phyloP scores from a whole-genome alignment of 306 rosid species.

The Trifolium fragiferum region DNA sequence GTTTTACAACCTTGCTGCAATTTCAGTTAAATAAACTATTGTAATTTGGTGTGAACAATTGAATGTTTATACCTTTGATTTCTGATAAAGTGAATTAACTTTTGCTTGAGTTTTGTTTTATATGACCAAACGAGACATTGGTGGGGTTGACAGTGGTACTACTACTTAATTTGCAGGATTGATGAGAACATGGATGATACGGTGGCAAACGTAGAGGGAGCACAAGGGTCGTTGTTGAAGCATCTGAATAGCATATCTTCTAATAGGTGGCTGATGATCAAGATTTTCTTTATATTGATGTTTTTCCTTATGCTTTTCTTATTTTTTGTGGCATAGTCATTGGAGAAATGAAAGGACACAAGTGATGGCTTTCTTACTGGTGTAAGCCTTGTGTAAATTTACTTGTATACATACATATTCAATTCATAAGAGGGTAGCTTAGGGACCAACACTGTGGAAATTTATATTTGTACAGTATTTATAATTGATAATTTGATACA shows the following conservation, averaged over 20 bases:
- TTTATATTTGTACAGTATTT: slow-evolving; percentile 42
- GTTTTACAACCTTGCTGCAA: slow-evolving; percentile 19
- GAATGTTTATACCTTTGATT: slow-evolving; percentile 1
- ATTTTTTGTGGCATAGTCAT: slow-evolving; percentile 92
- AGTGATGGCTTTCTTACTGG: slow-evolving; percentile 36
- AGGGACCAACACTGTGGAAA: too few relatives aligned
- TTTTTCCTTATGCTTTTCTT: slow-evolving; percentile 96
- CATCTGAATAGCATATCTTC: slow-evolving; percentile 95
- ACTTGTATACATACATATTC: too few relatives aligned
- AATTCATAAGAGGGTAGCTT: too few relatives aligned
- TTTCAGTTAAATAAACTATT: slow-evolving; percentile 29
- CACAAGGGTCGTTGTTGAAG: slow-evolving; percentile 90
- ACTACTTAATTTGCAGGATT: slow-evolving; percentile 57
- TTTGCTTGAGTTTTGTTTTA: slow-evolving; percentile 27
- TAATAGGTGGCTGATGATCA: slow-evolving; percentile 99
- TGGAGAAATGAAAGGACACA: slow-evolving; percentile 43
- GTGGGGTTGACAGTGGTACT: slow-evolving; percentile 23
- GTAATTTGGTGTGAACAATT: slow-evolving; percentile 29
- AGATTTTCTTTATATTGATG: slow-evolving; percentile 94
- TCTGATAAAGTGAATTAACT: slow-evolving; percentile 24
- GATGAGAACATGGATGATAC: slow-evolving; percentile 99
- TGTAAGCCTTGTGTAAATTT: slow-evolving; percentile 1
- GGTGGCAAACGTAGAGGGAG: slow-evolving; percentile 89
- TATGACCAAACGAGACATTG: slow-evolving; percentile 31
- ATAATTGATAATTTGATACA: slow-evolving; percentile 21